A percentile compares a stretch with the other conserved stretches of the same genome.
phyloP scores from a whole-genome alignment of 768 basidiomycete genomes.

The Phaffia australis region DNA sequence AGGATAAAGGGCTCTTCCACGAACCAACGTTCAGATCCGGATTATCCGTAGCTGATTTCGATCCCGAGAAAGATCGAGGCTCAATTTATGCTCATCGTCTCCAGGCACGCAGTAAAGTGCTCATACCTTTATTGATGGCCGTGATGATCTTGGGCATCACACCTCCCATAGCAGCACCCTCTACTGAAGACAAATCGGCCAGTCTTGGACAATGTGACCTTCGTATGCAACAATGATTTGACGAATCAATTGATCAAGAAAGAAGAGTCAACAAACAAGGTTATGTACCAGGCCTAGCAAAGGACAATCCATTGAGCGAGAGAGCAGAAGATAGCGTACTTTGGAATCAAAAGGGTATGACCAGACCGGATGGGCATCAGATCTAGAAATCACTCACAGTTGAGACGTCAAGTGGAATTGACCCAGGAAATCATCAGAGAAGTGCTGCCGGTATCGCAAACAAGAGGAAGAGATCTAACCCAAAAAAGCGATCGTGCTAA shows the following conservation, averaged over 20 bases:
- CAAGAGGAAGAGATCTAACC: background rate
- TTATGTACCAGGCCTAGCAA: background rate
- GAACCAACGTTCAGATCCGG: conserved; percentile 10
- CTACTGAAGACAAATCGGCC: conserved; percentile 1
- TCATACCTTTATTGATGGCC: conserved; percentile 8
- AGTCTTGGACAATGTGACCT: conserved; percentile 12
- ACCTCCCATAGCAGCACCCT: conserved; percentile 2
- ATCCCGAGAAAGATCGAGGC: background rate
- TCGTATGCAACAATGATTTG: background rate
- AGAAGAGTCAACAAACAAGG: background rate
- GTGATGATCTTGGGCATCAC: conserved; percentile 8
- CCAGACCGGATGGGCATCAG: conserved; percentile 15
- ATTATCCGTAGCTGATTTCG: background rate
- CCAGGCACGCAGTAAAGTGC: too few relatives aligned
- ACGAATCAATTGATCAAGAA: background rate
- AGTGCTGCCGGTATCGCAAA: background rate
- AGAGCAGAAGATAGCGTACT: background rate
- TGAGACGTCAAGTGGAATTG: background rate
- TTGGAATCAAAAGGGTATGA: conserved; percentile 17
- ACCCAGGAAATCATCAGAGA: background rate
- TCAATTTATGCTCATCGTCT: background rate
- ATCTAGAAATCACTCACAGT: background rate
- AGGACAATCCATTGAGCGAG: background rate
- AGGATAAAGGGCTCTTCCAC: too few relatives aligned
- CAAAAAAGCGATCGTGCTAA: conserved; percentile 5